Conservation (phyloP, 73 alveolate species). For the Paramecium pentaurelia region DNA sequence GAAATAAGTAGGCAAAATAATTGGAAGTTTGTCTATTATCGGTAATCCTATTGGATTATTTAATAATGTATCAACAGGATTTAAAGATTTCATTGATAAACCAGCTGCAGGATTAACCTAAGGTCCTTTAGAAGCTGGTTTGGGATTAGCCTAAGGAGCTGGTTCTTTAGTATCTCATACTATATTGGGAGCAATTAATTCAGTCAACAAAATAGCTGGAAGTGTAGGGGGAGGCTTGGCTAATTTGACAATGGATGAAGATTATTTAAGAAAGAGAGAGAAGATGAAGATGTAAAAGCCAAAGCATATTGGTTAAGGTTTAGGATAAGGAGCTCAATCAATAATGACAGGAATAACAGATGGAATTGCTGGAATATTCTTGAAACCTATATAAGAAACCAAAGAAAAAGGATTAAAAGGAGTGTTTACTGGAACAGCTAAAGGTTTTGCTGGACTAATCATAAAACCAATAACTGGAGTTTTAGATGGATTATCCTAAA, state of each 20-base stretch:
- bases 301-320: background rate
- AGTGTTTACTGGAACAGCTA: slow-evolving; percentile 22
- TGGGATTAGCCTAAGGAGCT: slow-evolving; percentile 55
- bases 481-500: slow-evolving; percentile 29
- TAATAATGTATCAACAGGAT: slow-evolving; percentile 43
- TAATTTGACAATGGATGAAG: slow-evolving; percentile 46
- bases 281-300: slow-evolving; percentile 35
- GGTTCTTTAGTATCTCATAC: slow-evolving; percentile 33
- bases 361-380: slow-evolving; percentile 50
- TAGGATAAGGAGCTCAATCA: slow-evolving; percentile 4
- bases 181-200: slow-evolving; percentile 52
- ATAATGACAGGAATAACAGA: background rate
- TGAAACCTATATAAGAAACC: slow-evolving; percentile 50
- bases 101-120: slow-evolving; percentile 44
- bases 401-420: slow-evolving; percentile 52
- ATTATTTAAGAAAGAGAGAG: slow-evolving; percentile 41
- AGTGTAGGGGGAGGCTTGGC: slow-evolving; percentile 47
- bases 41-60: slow-evolving; percentile 60
- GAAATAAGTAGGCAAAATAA: background rate
- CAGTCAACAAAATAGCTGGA: slow-evolving; percentile 54
- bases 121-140: slow-evolving; percentile 62
- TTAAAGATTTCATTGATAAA: slow-evolving; percentile 27
- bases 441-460: slow-evolving; percentile 50
- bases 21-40: slow-evolving; percentile 36
- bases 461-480: slow-evolving; percentile 59